These are phyloP conservation scores for Colletotrichum nymphaeae DNA, from an alignment of 2,329 filamentous ascomycete species.

Conservation along the genomic window DNA sequence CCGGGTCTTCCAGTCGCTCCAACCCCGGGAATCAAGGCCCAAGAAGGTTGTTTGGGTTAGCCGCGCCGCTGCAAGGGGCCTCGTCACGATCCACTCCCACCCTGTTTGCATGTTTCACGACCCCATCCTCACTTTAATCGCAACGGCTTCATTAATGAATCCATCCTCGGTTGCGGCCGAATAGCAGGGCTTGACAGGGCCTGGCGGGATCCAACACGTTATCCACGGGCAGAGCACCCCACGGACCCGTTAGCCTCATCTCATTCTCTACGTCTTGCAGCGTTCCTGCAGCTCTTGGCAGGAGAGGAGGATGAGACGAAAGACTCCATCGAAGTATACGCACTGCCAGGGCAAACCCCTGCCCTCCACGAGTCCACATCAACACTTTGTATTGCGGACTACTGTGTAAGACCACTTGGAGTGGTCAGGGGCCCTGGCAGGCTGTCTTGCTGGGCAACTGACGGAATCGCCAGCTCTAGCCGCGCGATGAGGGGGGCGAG, in stretches of 20 bases:
- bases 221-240: neutral
- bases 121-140: conserved; percentile 27
- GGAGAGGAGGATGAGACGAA: conserved; percentile 30
- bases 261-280: conserved; percentile 8
- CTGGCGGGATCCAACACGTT: neutral
- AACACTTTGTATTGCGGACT: conserved; percentile 1
- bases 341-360: conserved; percentile 5
- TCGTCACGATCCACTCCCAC: conserved; percentile 16
- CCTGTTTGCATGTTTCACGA: conserved; percentile 30
- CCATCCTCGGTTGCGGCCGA: conserved; percentile 33
- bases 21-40: conserved; percentile 20
- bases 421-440: neutral
- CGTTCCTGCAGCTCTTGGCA: conserved; percentile 32
- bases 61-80: conserved; percentile 30
- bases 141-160: conserved; percentile 33
- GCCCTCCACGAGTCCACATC: conserved; percentile 8
- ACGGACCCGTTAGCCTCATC: conserved; percentile 27
- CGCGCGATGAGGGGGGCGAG: conserved; percentile 20
- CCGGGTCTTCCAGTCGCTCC: neutral
- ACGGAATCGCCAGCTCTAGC: conserved; percentile 35
- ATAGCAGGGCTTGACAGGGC: conserved; percentile 8
- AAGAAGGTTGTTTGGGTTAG: conserved; percentile 32
- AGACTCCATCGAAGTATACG: conserved; percentile 9
- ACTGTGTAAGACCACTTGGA: neutral
- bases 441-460: conserved; percentile 1